A percentile compares a stretch with the other conserved stretches of the same genome.
Evolutionary conservation across 345 rosid species (phyloP).

Genomic region (Geranium brycei): DNA sequence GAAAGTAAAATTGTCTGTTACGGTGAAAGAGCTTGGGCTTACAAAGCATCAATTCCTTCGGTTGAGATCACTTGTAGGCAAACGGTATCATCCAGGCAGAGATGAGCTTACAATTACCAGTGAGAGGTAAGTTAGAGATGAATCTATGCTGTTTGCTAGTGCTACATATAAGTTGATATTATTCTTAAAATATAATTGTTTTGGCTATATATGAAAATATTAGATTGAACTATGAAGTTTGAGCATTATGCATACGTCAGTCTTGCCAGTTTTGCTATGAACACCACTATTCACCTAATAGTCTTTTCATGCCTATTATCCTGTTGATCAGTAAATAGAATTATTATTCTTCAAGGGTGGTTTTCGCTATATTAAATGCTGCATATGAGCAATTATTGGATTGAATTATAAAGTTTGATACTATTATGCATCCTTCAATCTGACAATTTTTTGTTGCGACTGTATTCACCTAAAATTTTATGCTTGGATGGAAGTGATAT

Average conservation of each 20-base stretch:
- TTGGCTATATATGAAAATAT: neutral
- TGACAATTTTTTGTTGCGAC: too few species aligned
- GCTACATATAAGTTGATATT: neutral
- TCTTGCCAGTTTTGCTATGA: neutral
- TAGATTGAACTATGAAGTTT: too few species aligned
- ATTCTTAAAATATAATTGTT: neutral
- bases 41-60: conserved; percentile 67
- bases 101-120: conserved; percentile 92
- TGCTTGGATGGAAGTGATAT: too few species aligned
- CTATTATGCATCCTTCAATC: too few species aligned
- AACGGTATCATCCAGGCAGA: conserved; percentile 84
- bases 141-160: neutral
- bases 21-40: conserved; percentile 92
- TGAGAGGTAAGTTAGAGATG: conserved; percentile 48
- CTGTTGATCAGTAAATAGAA: too few species aligned
- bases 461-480: too few species aligned
- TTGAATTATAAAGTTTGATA: too few species aligned
- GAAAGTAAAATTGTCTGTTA: conserved; percentile 77
- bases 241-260: neutral
- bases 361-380: too few species aligned
- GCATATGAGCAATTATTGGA: too few species aligned
- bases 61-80: conserved; percentile 68
- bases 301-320: too few species aligned
- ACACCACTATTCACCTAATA: too few species aligned
- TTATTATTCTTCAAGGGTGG: too few species aligned